Conservation (phyloP, 441 rosid genomes). For the Corymbia citriodora region DNA sequence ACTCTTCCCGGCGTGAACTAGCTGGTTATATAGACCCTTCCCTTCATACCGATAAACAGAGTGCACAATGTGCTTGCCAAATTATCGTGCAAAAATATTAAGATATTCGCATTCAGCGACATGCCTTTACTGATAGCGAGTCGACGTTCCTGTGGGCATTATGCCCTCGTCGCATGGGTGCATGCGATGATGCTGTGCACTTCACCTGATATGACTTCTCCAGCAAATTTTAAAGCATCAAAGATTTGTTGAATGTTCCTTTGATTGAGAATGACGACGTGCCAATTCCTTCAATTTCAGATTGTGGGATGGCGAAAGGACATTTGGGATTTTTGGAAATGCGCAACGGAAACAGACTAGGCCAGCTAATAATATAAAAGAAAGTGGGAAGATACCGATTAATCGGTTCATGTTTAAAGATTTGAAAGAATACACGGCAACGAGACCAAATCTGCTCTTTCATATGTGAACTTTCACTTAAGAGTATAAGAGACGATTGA, state of each 20-base stretch:
- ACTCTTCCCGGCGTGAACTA: not conserved
- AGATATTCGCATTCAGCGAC: not conserved
- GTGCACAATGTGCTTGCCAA: not conserved
- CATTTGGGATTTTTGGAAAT: not conserved
- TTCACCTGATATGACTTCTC: not conserved
- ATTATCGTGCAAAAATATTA: not conserved
- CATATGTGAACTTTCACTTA: not conserved
- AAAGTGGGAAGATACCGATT: not conserved
- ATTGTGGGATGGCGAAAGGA: not conserved
- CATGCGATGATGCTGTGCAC: not conserved
- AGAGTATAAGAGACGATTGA: not conserved
- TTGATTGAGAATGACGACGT: not conserved
- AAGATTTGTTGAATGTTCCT: not conserved
- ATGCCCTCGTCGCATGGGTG: not conserved
- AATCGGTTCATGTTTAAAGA: not conserved
- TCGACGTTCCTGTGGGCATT: not conserved
- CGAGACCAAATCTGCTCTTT: not conserved
- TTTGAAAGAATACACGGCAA: not conserved
- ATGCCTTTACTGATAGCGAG: not conserved
- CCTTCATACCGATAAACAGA: not conserved
- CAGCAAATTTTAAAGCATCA: not conserved
- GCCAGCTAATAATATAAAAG: not conserved
- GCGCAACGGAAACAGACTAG: not conserved
- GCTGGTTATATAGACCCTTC: not conserved
- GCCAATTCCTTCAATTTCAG: not conserved